These are phyloP conservation scores for Orbilia brochopaga DNA, from an alignment of 2,329 filamentous ascomycete genomes.

Conservation along the genomic window DNA sequence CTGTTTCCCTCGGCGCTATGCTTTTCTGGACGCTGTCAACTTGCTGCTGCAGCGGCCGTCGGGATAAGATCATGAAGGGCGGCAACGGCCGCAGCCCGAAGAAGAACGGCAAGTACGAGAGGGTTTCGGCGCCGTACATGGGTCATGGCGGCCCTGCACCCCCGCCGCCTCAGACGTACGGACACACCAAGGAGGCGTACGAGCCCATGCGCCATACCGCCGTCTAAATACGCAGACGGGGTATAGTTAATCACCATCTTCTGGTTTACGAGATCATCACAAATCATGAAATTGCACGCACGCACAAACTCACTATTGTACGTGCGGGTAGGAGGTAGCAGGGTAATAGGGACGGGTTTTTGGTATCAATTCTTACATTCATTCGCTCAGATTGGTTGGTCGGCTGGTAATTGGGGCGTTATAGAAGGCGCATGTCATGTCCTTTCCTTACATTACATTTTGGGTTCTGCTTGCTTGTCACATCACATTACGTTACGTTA, in stretches of 20 bases:
- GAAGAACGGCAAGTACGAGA: conserved; percentile 52
- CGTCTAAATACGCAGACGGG: conserved; percentile 18
- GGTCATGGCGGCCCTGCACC: conserved; percentile 34
- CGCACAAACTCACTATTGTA: too few species aligned
- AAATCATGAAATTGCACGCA: too few species aligned
- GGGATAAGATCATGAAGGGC: conserved; percentile 52
- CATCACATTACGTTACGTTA: background rate
- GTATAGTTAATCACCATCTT: background rate
- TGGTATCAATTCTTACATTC: conserved; percentile 28
- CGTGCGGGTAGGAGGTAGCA: too few species aligned
- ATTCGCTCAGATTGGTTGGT: conserved; percentile 13
- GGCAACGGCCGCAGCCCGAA: conserved; percentile 30
- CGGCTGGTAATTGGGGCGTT: conserved; percentile 28
- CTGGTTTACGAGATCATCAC: conserved; percentile 15
- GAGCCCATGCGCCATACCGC: conserved; percentile 54
- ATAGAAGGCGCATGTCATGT: conserved; percentile 32
- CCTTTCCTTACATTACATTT: conserved; percentile 14
- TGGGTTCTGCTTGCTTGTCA: conserved; percentile 2
- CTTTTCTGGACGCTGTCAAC: conserved; percentile 91
- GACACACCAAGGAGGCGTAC: conserved; percentile 48
- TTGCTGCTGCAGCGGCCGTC: conserved; percentile 83
- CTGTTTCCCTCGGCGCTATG: conserved; percentile 74
- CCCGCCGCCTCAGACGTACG: conserved; percentile 37
- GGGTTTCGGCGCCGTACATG: conserved; percentile 53
- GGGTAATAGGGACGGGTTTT: background rate